phyloP scores from a whole-genome alignment of 1,284 basidiomycete species.

The Melampsora larici-populina region DNA sequence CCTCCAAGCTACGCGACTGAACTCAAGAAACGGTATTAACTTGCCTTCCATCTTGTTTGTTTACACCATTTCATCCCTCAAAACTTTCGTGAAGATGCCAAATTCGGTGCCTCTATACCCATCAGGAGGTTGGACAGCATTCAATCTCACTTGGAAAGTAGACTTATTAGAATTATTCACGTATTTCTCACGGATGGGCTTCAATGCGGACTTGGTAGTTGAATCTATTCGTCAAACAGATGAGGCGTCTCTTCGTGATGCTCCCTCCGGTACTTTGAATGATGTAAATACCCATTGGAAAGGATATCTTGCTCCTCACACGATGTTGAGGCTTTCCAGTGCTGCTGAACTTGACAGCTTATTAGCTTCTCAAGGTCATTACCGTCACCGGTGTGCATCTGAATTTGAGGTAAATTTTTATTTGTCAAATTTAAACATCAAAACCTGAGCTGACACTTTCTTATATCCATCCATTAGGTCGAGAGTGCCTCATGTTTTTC shows the following conservation, averaged over 20 bases:
- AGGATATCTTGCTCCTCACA: conserved; percentile 15
- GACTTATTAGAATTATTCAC: background rate
- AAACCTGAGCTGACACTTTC: too few species aligned
- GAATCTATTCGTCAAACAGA: too few species aligned
- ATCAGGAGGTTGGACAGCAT: background rate
- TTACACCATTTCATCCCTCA: background rate
- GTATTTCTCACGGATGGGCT: conserved; percentile 16
- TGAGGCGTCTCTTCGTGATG: background rate
- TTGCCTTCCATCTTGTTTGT: conserved; percentile 10
- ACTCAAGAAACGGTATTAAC: background rate
- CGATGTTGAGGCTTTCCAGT: conserved; percentile 22
- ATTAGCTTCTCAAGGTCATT: background rate
- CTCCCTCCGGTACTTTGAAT: background rate
- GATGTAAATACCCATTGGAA: background rate
- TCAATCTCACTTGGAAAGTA: background rate
- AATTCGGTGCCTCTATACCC: background rate
- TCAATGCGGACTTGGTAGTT: conserved; percentile 1
- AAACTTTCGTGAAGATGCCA: background rate
- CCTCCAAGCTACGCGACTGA: background rate
- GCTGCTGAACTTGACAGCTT: conserved; percentile 23
- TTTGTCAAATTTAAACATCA: too few species aligned
- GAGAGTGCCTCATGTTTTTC: conserved; percentile 3
- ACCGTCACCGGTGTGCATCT: conserved; percentile 3
- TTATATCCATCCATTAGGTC: too few species aligned
- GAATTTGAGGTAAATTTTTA: conserved; percentile 29